A percentile compares a stretch with the other conserved stretches of the same genome.
Conservation (phyloP, 2,329 filamentous ascomycete species). For the Eutypella sp. region DNA sequence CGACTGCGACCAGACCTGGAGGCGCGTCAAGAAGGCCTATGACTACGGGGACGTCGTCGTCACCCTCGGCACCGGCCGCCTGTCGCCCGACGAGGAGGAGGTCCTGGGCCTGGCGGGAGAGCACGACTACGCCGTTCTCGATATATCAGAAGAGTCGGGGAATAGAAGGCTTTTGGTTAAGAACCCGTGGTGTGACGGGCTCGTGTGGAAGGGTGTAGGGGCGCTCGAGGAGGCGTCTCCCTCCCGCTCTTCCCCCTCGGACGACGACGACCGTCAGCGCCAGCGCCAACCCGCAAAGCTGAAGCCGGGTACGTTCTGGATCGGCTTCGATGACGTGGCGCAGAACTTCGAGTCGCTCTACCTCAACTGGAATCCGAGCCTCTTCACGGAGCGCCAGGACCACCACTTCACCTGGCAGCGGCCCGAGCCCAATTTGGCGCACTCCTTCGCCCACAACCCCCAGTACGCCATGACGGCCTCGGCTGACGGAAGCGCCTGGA, state of each 20-base stretch:
- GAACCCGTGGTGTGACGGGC: conserved; percentile 90
- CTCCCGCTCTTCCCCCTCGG: not conserved
- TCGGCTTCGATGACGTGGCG: conserved; percentile 77
- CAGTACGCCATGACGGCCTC: conserved; percentile 66
- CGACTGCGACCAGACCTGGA: conserved; percentile 72
- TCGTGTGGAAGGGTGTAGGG: conserved; percentile 60
- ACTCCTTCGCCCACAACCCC: conserved; percentile 60
- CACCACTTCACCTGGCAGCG: conserved; percentile 83
- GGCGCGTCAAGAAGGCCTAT: conserved; percentile 68
- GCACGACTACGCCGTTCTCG: conserved; percentile 90
- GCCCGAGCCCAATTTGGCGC: conserved; percentile 39
- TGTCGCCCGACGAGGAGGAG: conserved; percentile 71
- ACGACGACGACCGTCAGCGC: conserved; percentile 6
- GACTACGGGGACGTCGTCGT: conserved; percentile 75
- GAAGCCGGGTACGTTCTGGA: conserved; percentile 83
- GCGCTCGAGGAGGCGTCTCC: conserved; percentile 22
- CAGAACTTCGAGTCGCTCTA: conserved; percentile 96
- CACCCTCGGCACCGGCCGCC: conserved; percentile 82
- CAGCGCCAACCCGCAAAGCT: conserved; percentile 25
- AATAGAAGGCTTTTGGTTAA: conserved; percentile 76
- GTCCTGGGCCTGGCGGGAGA: conserved; percentile 79
- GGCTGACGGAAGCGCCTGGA: conserved; percentile 64
- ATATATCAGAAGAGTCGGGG: conserved; percentile 60
- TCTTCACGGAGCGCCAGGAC: conserved; percentile 80
- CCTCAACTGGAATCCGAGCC: conserved; percentile 89